Evolutionary conservation across 345 rosid genomes (phyloP), one percentile per base, ranked within the genome.

Genomic region (Populus tremula): DNA sequence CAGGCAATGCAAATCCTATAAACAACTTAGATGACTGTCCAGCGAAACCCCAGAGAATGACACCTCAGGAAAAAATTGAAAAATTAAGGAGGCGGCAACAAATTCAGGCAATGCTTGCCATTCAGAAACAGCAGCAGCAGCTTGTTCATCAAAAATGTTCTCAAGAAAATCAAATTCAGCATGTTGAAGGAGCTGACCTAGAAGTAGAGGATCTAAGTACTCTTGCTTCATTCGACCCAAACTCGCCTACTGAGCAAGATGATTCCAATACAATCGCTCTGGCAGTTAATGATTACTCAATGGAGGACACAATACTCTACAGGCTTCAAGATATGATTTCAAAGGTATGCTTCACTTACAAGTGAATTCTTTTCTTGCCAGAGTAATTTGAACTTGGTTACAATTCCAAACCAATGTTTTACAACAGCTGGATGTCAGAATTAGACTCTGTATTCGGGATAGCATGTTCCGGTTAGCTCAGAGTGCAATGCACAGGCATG

Each of bases 381-480:
- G 78, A 53, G 76, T 70, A 69, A 81, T 71, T 75, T 73, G 47
- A 68, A 61, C 20, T 23, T 59, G 59, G 65, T 79, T 72, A 77
- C 75, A 66, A 66, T 78, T 36, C 76, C 21, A 69, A 83, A 79
- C 77, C 72, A 73, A 49, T 78, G 39, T 78, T 84, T 78, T 81
- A 39, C 67, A 61, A 67, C 92, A 96, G 98, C 78, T 94, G 91
- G 94, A 94, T 77, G 77, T 79, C 81, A 84, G 88, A 81, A 81
- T 83, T 76, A 88, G 97, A 89, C 88, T 92, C 56, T 88, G 91
- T 77, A 89, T 92, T 33, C 89, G 99, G 43, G 97, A 91, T 88
- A 96, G 99, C 94, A 91, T 96, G 91, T 89, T 87, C 88, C 94
- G 97, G 84, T 79, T 96, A 88, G 95, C 97, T 79, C 94, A 92